Percentiles rank a stretch among this genome's conserved stretches.
phyloP scores from a whole-genome alignment of 495 filamentous ascomycete genomes.

The Podospora comata region DNA sequence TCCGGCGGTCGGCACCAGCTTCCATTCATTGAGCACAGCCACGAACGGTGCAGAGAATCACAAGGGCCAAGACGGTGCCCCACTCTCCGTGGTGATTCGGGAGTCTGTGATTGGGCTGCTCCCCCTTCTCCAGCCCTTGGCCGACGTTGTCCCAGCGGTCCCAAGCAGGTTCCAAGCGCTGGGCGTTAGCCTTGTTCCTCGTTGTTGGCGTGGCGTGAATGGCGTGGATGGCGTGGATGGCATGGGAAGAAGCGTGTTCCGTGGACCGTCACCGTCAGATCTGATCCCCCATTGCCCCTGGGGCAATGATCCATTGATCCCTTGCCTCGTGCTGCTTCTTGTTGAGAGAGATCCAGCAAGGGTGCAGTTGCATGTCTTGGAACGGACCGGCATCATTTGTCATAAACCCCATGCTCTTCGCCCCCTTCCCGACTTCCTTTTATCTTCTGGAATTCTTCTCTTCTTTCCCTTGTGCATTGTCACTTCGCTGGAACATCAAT shows the following conservation, averaged over 20 bases:
- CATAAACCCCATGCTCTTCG: constrained; percentile 16
- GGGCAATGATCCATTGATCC: neutral
- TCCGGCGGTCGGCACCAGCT: constrained; percentile 11
- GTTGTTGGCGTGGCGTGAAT: constrained; percentile 5
- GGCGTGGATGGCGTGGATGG: neutral
- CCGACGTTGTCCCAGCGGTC: neutral
- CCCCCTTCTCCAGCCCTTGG: neutral
- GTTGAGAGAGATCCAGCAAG: constrained; percentile 1
- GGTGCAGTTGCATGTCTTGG: constrained; percentile 1
- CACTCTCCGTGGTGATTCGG: neutral
- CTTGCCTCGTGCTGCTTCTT: neutral
- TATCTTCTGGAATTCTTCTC: constrained; percentile 12
- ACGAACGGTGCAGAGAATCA: neutral
- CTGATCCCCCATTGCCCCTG: too few relatives aligned
- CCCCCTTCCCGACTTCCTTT: constrained; percentile 1
- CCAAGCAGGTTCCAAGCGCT: neutral
- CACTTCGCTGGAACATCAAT: constrained; percentile 18
- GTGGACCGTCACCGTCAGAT: neutral
- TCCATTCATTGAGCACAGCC: constrained; percentile 8
- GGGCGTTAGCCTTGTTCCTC: neutral
- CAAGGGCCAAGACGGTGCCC: neutral
- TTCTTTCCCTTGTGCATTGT: constrained; percentile 10
- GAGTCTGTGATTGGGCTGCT: neutral
- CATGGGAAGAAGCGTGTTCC: neutral
- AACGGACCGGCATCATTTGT: neutral